phyloP scores from a whole-genome alignment of 1,139 yeast genomes.

The Nakaseomyces kungkrabaensis region DNA sequence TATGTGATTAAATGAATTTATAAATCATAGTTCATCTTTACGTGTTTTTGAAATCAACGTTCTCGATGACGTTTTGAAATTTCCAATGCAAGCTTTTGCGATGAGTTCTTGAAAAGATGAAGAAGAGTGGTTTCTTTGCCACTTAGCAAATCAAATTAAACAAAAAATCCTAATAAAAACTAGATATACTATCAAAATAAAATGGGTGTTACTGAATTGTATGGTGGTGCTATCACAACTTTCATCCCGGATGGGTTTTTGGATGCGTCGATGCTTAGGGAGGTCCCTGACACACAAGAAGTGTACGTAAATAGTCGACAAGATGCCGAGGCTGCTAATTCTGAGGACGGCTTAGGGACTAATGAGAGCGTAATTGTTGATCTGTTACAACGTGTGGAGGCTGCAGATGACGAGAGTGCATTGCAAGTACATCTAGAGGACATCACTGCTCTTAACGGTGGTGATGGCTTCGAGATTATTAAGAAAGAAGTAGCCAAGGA shows the following conservation, averaged over 20 bases:
- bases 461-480: conserved; percentile 20
- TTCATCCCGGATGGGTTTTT: conserved; percentile 45
- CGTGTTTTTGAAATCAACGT: no score
- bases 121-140: no score
- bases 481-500: conserved; percentile 10
- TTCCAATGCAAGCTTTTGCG: no score
- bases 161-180: no score
- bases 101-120: no score
- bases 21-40: no score
- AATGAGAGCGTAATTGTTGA: conserved; percentile 66
- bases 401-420: conserved; percentile 31
- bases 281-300: conserved; percentile 85
- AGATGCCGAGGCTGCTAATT: conserved; percentile 30
- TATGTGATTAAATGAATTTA: no score
- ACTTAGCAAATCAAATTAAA: no score
- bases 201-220: conserved; percentile 29
- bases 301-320: conserved; percentile 44
- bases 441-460: conserved; percentile 33
- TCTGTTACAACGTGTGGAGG: conserved; percentile 49
- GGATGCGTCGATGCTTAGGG: conserved; percentile 67
- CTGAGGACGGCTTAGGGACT: conserved; percentile 31
- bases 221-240: conserved; percentile 71
- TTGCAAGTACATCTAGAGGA: conserved; percentile 36
- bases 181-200: no score
- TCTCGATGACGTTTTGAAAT: no score